A percentile compares a stretch with the other conserved stretches of the same genome.
phyloP scores from a whole-genome alignment of 164 flowering plant species.

The Kingdonia uniflora region DNA sequence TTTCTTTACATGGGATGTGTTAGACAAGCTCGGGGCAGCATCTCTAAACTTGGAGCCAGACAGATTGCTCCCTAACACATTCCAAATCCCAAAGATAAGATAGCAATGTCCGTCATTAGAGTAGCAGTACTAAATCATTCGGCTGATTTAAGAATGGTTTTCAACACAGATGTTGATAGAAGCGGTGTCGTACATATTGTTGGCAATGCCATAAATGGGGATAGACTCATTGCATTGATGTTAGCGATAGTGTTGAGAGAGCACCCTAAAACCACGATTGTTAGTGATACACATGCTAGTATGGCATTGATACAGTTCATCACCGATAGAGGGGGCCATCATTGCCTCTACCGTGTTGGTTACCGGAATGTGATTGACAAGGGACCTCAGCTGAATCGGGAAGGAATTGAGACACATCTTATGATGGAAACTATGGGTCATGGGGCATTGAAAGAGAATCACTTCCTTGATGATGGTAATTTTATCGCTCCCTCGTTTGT shows the following conservation, averaged over 20 bases:
- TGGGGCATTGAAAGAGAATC: conserved; percentile 84
- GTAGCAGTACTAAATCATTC: conserved; percentile 52
- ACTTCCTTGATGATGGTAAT: conserved; percentile 84
- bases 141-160: conserved; percentile 81
- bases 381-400: conserved; percentile 70
- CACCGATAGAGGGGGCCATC: conserved; percentile 59
- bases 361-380: conserved; percentile 89
- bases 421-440: conserved; percentile 98
- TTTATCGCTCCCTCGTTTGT: neutral
- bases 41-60: conserved; percentile 84
- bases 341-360: conserved; percentile 85
- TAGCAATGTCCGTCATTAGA: conserved; percentile 73
- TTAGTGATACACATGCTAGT: conserved; percentile 86
- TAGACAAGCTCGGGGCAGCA: conserved; percentile 92
- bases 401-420: conserved; percentile 74
- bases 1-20: conserved; percentile 81
- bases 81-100: conserved; percentile 89
- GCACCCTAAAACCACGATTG: conserved; percentile 71
- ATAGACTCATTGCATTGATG: conserved; percentile 82
- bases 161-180: conserved; percentile 88
- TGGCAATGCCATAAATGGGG: conserved; percentile 88
- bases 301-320: conserved; percentile 60
- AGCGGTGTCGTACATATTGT: conserved; percentile 79
- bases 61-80: conserved; percentile 97
- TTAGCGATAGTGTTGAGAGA: conserved; percentile 70